Base-by-base conservation (phyloP, 768 basidiomycete species). In the Podaxis sp. region DNA sequence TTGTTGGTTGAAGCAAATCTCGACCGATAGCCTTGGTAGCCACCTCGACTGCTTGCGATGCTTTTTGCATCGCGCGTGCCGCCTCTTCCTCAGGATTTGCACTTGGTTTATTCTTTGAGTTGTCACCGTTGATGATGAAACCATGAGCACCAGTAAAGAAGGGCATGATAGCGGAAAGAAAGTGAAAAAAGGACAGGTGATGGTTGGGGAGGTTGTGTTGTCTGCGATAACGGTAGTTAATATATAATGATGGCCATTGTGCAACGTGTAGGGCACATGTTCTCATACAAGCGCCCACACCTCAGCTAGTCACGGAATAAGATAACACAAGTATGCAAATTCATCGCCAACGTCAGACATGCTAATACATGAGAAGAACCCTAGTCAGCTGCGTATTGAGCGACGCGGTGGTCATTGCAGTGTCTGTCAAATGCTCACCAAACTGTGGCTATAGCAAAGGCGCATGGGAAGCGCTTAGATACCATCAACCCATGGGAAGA, bases 81-180 rank as follows among this genome's bases (percentile, higher is more conserved):
- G 7, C 15, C 7, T 6, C 43, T 46, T 46, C 43, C 19, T 46
- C 43, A 6, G 17, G 17, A 19, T 17, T 46, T 6, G 17, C 43
- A 50, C 12, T 9, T 33, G 33, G 13, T 12, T 50, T 24, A n/a
- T 12, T 15, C 49, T 12, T 49, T 29, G 25, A 36, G 27, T 22
- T 46, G 19, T 36, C n/a, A 27, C 57, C 57, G 13, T 50, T 49
- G 57, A 58, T 49, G 6, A 58, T 58, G 19, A 58, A 58, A 12
- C 13, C 3, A 37, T 38, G 43, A 9, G 57, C 57, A 36, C 24
- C 24, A 9, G 13, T 2, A 27, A 58, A 58, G 22, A 58, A 58
- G 7, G 54, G 54, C 54, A 55, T 55, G 37, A 17, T 56, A 41
- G 11, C 22, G 12, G 55, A 9, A 6, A 8, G 24, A 15, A 33